Conservation (phyloP, 495 filamentous ascomycete species). For the Neohortaea acidophila region DNA sequence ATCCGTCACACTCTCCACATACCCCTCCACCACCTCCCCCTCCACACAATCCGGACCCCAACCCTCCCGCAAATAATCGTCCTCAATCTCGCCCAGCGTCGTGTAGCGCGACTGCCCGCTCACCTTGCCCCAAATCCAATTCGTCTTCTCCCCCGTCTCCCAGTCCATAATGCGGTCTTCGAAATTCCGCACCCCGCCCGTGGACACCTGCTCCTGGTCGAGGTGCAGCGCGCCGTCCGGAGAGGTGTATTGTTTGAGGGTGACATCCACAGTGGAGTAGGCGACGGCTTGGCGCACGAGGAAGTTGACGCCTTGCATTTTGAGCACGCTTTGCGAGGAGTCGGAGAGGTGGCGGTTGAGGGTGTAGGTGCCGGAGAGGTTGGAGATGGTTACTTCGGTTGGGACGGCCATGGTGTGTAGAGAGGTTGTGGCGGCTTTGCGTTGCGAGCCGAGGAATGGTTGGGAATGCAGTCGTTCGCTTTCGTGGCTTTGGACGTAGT, state of each 20-base stretch:
- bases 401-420: conserved; percentile 16
- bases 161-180: conserved; percentile 65
- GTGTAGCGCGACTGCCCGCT: conserved; percentile 40
- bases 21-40: conserved; percentile 37
- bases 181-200: conserved; percentile 60
- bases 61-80: conserved; percentile 31
- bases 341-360: conserved; percentile 28
- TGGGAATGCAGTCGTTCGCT: too few relatives aligned
- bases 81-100: conserved; percentile 26
- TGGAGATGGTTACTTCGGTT: conserved; percentile 5
- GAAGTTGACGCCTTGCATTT: conserved; percentile 66
- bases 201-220: conserved; percentile 63
- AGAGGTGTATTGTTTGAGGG: conserved; percentile 36
- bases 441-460: too few relatives aligned
- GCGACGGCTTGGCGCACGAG: conserved; percentile 60
- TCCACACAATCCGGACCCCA: conserved; percentile 38
- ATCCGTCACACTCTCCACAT: conserved; percentile 39
- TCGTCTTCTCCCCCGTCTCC: conserved; percentile 50
- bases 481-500: too few relatives aligned
- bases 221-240: conserved; percentile 37
- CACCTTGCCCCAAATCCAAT: conserved; percentile 69
- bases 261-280: conserved; percentile 56
- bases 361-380: conserved; percentile 14
- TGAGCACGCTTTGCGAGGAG: conserved; percentile 17
- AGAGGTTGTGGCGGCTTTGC: too few relatives aligned